Conservation (phyloP, 441 rosid species). For the Croton setiger region DNA sequence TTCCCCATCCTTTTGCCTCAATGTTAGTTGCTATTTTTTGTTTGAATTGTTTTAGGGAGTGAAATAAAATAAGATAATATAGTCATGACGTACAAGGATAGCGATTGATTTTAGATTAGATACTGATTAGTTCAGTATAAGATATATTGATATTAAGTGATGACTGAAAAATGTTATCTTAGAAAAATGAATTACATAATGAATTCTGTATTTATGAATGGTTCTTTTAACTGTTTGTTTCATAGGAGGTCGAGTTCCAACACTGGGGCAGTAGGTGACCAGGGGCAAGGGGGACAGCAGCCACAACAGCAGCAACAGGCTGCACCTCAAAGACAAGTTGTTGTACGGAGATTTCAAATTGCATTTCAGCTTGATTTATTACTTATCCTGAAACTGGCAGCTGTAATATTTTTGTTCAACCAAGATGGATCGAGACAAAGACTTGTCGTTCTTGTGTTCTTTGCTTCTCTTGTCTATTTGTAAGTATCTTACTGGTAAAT, state of each 20-base stretch:
- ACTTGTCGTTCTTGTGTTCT: constrained; percentile 72
- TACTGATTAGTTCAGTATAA: neutral
- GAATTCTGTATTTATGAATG: neutral
- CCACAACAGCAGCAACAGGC: constrained; percentile 59
- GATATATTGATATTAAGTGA: neutral
- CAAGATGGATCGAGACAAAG: constrained; percentile 98
- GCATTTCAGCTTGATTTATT: constrained; percentile 92
- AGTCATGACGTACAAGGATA: neutral
- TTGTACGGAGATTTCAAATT: constrained; percentile 79
- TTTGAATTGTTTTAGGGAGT: neutral
- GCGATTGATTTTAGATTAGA: neutral
- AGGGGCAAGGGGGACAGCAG: constrained; percentile 48
- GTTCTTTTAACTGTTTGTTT: constrained; percentile 1
- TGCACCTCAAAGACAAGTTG: constrained; percentile 68
- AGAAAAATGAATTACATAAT: neutral
- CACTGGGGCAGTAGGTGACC: constrained; percentile 38
- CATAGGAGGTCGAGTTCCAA: constrained; percentile 39
- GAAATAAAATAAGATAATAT: neutral
- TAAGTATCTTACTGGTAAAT: constrained; percentile 39
- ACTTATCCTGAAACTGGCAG: constrained; percentile 86
- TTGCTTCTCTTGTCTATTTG: constrained; percentile 80
- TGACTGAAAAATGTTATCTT: neutral
- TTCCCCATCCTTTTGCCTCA: neutral
- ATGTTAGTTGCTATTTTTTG: neutral
- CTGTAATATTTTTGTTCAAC: constrained; percentile 87